Conservation (phyloP, 2,329 filamentous ascomycete genomes). For the Zalaria obscura region DNA sequence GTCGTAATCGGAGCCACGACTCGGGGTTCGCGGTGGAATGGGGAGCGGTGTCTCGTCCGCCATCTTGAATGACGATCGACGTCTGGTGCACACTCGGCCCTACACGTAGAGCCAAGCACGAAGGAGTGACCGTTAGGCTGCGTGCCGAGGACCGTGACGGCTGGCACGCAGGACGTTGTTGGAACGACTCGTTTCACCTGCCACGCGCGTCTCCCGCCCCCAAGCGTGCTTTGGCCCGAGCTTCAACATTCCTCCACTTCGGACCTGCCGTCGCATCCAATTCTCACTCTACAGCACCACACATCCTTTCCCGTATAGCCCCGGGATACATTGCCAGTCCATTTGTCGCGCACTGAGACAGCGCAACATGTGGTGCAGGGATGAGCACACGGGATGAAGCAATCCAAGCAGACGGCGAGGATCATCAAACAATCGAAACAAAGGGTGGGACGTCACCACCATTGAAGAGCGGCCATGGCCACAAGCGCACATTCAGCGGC, state of each 20-base stretch:
- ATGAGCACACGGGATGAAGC: too few relatives aligned
- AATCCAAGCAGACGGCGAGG: conserved; percentile 10
- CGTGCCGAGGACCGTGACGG: too few relatives aligned
- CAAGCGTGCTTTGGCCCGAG: too few relatives aligned
- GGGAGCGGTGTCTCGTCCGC: conserved; percentile 45
- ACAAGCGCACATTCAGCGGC: conserved; percentile 45
- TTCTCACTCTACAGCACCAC: too few relatives aligned
- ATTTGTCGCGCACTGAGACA: neutral
- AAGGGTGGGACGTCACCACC: too few relatives aligned
- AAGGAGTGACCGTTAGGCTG: neutral
- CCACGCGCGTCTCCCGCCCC: too few relatives aligned
- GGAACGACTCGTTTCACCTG: too few relatives aligned
- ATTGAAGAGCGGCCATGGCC: conserved; percentile 9
- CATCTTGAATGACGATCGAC: conserved; percentile 30
- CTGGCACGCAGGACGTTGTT: too few relatives aligned
- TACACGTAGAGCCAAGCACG: neutral
- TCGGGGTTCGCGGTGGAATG: conserved; percentile 48
- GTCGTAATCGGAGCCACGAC: conserved; percentile 45
- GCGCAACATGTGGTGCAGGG: conserved; percentile 6
- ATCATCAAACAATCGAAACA: neutral
- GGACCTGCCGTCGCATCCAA: too few relatives aligned
- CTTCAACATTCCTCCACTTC: too few relatives aligned
- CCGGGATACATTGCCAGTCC: too few relatives aligned
- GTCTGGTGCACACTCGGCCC: neutral
- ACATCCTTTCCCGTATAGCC: too few relatives aligned